Evolutionary conservation across 2,329 filamentous ascomycete genomes (phyloP).

Genomic region (Thielaviopsis euricoi): DNA sequence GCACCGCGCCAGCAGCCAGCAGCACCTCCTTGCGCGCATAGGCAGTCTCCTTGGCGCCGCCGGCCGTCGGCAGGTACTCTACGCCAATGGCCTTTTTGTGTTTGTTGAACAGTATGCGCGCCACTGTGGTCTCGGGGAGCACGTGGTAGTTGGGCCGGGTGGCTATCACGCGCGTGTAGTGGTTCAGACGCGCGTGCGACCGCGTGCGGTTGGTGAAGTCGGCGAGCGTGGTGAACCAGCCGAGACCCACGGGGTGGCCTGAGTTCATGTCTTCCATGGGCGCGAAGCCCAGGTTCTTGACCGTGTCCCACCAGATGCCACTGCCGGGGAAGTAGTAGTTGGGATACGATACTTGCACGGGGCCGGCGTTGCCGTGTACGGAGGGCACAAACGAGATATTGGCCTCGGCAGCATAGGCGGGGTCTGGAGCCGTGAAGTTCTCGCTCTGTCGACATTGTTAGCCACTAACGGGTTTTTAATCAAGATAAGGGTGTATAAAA

Average conservation of each 20-base stretch:
- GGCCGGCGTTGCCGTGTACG: conserved; percentile 36
- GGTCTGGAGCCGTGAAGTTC: conserved; percentile 12
- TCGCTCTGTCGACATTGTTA: conserved; percentile 9
- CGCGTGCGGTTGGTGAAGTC: conserved; percentile 18
- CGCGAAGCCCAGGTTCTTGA: conserved; percentile 36
- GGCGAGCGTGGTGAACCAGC: conserved; percentile 17
- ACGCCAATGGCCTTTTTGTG: conserved; percentile 39
- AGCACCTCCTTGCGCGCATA: conserved; percentile 23
- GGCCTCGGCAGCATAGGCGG: conserved; percentile 7
- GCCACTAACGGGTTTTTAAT: not conserved
- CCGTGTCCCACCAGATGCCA: conserved; percentile 31
- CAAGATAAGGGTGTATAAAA: too few species aligned
- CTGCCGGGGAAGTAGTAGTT: conserved; percentile 15
- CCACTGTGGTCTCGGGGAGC: conserved; percentile 38
- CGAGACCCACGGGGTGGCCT: conserved; percentile 14
- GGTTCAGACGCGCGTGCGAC: conserved; percentile 17
- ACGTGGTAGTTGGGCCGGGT: conserved; percentile 42
- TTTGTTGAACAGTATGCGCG: conserved; percentile 34
- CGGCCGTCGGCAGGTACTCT: conserved; percentile 32
- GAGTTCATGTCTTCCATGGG: conserved; percentile 25
- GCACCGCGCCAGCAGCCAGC: conserved; percentile 24
- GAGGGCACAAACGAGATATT: conserved; percentile 24
- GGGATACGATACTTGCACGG: conserved; percentile 31
- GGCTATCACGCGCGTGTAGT: conserved; percentile 17
- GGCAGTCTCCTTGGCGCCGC: conserved; percentile 1